phyloP scores from a whole-genome alignment of 1,284 basidiomycete species.

The Cystobasidium pallidum region DNA sequence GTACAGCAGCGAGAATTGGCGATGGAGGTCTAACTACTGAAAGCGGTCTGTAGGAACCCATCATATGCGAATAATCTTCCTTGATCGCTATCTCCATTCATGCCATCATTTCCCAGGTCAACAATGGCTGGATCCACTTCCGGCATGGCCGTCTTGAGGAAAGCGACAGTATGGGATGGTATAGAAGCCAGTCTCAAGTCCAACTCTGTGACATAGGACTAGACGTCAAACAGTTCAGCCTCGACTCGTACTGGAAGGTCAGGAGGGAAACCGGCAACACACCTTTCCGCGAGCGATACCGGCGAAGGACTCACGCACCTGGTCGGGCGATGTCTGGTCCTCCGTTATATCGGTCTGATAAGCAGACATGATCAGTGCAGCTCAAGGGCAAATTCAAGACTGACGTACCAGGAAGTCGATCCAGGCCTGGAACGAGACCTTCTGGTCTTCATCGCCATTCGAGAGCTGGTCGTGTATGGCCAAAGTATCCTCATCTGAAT shows the following conservation, averaged over 20 bases:
- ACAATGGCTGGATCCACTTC: constrained; percentile 1
- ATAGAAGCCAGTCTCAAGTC: constrained; percentile 87
- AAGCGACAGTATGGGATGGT: constrained; percentile 76
- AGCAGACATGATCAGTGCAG: too few species aligned
- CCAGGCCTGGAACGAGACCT: constrained; percentile 90
- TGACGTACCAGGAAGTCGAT: constrained; percentile 84
- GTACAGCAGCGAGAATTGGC: not conserved
- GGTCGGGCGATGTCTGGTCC: constrained; percentile 90
- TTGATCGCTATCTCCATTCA: not conserved
- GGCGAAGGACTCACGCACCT: constrained; percentile 89
- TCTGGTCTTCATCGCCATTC: constrained; percentile 84
- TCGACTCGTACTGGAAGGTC: not conserved
- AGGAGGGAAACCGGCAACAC: constrained; percentile 51
- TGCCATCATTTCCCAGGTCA: not conserved
- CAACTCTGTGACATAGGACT: constrained; percentile 91
- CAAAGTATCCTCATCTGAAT: constrained; percentile 12
- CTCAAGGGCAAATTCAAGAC: too few species aligned
- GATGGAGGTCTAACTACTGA: not conserved
- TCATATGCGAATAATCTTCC: constrained; percentile 32
- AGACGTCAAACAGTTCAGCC: constrained; percentile 33
- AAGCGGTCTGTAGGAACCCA: constrained; percentile 30
- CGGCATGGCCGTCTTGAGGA: constrained; percentile 62
- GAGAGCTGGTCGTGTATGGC: constrained; percentile 2
- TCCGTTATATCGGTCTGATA: constrained; percentile 96
- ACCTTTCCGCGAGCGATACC: constrained; percentile 90